phyloP scores from a whole-genome alignment of 225 moss, liverwort and hornwort genomes.

The Sphagnum tenellum region DNA sequence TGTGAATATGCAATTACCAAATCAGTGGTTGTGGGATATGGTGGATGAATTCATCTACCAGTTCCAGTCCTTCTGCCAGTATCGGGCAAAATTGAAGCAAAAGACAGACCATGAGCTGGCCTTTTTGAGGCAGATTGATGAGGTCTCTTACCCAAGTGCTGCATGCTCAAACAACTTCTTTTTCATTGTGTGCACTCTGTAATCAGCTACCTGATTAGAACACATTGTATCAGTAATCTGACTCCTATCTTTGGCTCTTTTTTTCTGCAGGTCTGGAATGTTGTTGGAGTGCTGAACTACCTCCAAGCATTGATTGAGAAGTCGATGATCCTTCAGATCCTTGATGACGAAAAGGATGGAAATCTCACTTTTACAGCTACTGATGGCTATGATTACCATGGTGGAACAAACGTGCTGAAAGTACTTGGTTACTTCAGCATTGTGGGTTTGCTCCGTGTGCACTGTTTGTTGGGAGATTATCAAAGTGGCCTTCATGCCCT shows the following conservation, averaged over 20 bases:
- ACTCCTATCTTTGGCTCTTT: background rate
- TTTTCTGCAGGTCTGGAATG: conserved; percentile 80
- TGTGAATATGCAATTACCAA: conserved; percentile 97
- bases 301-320: conserved; percentile 95
- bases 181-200: background rate
- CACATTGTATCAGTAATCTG: background rate
- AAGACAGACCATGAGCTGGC: conserved; percentile 89
- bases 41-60: conserved; percentile 99
- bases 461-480: conserved; percentile 92
- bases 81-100: conserved; percentile 91
- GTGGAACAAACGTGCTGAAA: conserved; percentile 94
- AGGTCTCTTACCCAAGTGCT: conserved; percentile 24
- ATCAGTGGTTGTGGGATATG: conserved; percentile 99
- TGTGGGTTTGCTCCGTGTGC: conserved; percentile 86
- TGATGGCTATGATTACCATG: conserved; percentile 94
- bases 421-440: conserved; percentile 98
- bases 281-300: conserved; percentile 90
- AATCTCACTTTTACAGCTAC: conserved; percentile 90
- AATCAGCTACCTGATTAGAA: background rate
- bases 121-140: conserved; percentile 81
- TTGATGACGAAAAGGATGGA: conserved; percentile 97
- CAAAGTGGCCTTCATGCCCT: conserved; percentile 88
- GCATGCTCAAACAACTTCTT: background rate
- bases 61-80: conserved; percentile 99
- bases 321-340: conserved; percentile 88